Evolutionary conservation across 805 yeast genomes (phyloP).

Genomic region (Kluyveromyces lactis): DNA sequence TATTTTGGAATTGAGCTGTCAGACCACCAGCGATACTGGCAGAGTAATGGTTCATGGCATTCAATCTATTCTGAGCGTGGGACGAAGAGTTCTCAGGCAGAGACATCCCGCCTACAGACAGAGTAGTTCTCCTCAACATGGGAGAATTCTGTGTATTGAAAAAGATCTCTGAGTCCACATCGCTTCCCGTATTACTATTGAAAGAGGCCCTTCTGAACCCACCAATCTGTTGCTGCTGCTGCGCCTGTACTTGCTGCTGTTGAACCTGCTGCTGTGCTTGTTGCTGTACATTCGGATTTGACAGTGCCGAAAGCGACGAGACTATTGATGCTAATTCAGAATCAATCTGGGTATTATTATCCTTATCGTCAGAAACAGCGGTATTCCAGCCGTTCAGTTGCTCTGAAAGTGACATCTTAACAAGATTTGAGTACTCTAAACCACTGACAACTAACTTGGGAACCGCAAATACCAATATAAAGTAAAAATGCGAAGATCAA

Average conservation of each 20-base stretch:
- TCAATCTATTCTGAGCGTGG: slow-evolving; percentile 11
- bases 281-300: slow-evolving; percentile 10
- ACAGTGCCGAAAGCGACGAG: slow-evolving; percentile 29
- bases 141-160: slow-evolving; percentile 13
- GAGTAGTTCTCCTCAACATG: slow-evolving; percentile 19
- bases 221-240: slow-evolving; percentile 16
- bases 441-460: too few species aligned
- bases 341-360: slow-evolving; percentile 16
- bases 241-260: neutral
- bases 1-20: slow-evolving; percentile 5
- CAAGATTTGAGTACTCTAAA: neutral
- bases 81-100: slow-evolving; percentile 6
- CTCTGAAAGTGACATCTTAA: slow-evolving; percentile 2
- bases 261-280: neutral
- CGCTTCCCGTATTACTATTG: slow-evolving; percentile 15
- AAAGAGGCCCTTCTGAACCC: slow-evolving; percentile 27
- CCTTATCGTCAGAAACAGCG: neutral
- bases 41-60: slow-evolving; percentile 19
- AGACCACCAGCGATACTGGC: slow-evolving; percentile 19
- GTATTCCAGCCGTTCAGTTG: neutral
- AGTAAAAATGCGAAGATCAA: too few species aligned
- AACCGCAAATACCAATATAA: too few species aligned
- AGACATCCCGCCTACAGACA: slow-evolving; percentile 23
- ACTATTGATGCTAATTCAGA: slow-evolving; percentile 30
- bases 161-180: slow-evolving; percentile 18